Evolutionary conservation across 2,329 filamentous ascomycete genomes (phyloP).

Genomic region (Arachnomyces sp.): DNA sequence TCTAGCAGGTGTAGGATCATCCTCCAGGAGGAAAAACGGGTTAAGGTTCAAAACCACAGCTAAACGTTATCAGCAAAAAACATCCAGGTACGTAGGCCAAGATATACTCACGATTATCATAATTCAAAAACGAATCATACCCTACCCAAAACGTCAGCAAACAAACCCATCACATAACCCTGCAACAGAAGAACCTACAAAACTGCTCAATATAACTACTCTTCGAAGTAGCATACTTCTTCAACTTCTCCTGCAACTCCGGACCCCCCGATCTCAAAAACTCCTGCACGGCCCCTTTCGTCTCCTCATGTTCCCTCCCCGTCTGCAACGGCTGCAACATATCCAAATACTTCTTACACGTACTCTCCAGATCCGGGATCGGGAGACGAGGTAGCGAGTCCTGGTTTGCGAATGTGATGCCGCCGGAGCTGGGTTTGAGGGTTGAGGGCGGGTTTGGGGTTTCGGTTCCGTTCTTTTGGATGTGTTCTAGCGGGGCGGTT

Average conservation of each 20-base stretch:
- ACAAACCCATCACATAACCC: constrained; percentile 6
- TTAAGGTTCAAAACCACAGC: constrained; percentile 93
- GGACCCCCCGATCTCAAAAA: constrained; percentile 77
- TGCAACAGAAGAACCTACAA: constrained; percentile 74
- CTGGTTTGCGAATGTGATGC: constrained; percentile 83
- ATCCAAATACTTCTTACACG: constrained; percentile 70
- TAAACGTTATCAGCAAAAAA: constrained; percentile 12
- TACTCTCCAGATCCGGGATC: constrained; percentile 77
- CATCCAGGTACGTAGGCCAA: neutral
- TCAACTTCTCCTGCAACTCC: constrained; percentile 77
- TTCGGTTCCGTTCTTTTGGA: constrained; percentile 40
- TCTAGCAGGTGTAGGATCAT: constrained; percentile 90
- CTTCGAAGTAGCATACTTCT: constrained; percentile 81
- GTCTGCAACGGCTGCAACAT: constrained; percentile 75
- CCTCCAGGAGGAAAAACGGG: constrained; percentile 93
- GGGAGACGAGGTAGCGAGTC: constrained; percentile 85
- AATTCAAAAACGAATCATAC: constrained; percentile 99
- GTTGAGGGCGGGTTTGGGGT: constrained; percentile 5
- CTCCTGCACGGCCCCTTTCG: constrained; percentile 68
- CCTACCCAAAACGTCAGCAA: constrained; percentile 45
- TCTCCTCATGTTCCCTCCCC: constrained; percentile 74
- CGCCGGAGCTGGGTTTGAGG: constrained; percentile 46
- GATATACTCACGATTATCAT: constrained; percentile 67
- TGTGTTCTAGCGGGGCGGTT: constrained; percentile 32
- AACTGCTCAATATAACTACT: constrained; percentile 98